Conservation (phyloP, 192 early-diverging fungal genomes). For the Spizellomyces sp. region DNA sequence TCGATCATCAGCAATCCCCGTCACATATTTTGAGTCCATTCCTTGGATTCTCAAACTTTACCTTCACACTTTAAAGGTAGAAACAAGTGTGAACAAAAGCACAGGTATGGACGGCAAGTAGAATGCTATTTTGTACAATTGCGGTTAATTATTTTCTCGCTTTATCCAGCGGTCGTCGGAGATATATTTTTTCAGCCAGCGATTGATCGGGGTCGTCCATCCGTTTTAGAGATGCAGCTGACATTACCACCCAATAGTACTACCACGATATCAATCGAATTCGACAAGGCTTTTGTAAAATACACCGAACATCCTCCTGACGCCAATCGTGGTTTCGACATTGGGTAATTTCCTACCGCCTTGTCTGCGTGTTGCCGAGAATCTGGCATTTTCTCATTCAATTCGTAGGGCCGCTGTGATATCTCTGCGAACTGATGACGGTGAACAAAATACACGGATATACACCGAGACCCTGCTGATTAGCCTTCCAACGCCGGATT, state of each 20-base stretch:
- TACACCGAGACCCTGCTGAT: conserved; percentile 89
- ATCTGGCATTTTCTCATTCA: conserved; percentile 17
- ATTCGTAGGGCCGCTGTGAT: no score
- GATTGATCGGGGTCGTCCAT: conserved; percentile 79
- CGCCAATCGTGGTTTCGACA: conserved; percentile 93
- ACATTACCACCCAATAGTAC: conserved; percentile 70
- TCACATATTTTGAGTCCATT: conserved; percentile 75
- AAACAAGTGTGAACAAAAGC: conserved; percentile 20
- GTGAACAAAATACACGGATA: conserved; percentile 33
- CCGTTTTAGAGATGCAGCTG: conserved; percentile 73
- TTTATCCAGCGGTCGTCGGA: conserved; percentile 52
- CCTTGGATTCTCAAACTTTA: conserved; percentile 95
- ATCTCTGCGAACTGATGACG: neutral
- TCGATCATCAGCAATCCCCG: conserved; percentile 35
- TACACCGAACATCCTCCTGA: conserved; percentile 97
- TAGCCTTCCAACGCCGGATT: conserved; percentile 93
- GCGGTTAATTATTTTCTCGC: neutral
- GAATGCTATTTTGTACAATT: neutral
- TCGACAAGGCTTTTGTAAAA: conserved; percentile 91
- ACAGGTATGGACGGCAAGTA: neutral
- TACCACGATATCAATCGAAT: conserved; percentile 72
- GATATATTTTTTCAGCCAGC: conserved; percentile 66
- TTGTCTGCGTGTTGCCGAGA: neutral
- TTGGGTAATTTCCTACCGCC: conserved; percentile 50
- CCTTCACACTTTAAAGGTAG: conserved; percentile 78